A percentile compares a stretch with the other conserved stretches of the same genome.
phyloP scores from a whole-genome alignment of 169 alveolate genomes.

The Plasmodium vivax region DNA sequence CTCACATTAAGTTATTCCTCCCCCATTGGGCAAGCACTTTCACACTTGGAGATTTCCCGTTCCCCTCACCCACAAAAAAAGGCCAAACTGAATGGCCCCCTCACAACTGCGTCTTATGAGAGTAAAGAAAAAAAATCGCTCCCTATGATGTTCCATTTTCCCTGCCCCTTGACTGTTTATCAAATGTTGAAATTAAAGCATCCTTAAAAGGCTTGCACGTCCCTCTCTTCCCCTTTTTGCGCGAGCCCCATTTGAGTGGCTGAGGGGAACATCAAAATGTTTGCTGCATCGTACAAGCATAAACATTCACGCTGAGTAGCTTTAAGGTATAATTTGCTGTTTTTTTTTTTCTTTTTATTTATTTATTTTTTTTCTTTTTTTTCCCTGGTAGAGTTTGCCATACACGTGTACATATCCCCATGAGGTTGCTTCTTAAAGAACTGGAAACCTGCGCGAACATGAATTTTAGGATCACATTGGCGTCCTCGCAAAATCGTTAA shows the following conservation, averaged over 20 bases:
- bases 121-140: not conserved
- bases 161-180: not conserved
- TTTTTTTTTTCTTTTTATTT: not conserved
- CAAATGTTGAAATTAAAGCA: not conserved
- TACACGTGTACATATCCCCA: not conserved
- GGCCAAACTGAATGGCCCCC: not conserved
- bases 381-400: not conserved
- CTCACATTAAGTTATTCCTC: not conserved
- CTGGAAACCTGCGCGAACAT: not conserved
- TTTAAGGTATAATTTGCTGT: not conserved
- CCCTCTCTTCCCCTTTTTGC: not conserved
- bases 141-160: not conserved
- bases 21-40: not conserved
- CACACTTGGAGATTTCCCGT: not conserved
- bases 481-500: not conserved
- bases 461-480: not conserved
- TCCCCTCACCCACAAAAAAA: not conserved
- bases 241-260: not conserved
- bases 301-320: not conserved
- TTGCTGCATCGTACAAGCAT: not conserved
- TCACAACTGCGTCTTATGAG: not conserved
- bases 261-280: not conserved
- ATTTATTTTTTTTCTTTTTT: not conserved
- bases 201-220: not conserved
- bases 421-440: not conserved